A percentile compares a stretch with the other conserved stretches of the same genome.
Evolutionary conservation across 129 eudicot species (phyloP).

Genomic region (Flaveria ramosissima): DNA sequence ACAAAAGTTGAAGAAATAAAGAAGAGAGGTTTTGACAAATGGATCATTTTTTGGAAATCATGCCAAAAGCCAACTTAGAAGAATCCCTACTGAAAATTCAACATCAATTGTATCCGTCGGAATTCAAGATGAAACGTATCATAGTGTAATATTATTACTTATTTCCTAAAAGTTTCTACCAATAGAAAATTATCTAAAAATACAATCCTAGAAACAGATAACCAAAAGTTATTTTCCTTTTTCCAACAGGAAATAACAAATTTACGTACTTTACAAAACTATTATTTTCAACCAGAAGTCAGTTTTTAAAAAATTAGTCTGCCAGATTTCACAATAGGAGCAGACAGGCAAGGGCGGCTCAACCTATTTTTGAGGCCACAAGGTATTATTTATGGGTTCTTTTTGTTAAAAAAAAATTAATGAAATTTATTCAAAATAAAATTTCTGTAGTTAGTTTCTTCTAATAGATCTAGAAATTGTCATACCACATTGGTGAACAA

Average conservation of each 20-base stretch:
- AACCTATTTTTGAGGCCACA: too few relatives aligned
- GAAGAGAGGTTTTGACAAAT: background rate
- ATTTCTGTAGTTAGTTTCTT: too few relatives aligned
- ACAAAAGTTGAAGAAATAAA: background rate
- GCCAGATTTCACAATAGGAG: background rate
- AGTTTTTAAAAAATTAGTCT: background rate
- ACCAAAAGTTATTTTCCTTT: background rate
- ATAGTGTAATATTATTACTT: background rate
- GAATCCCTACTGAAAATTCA: constrained; percentile 2
- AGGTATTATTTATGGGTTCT: background rate
- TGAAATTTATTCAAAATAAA: too few relatives aligned
- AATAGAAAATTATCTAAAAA: background rate
- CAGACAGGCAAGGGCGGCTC: too few relatives aligned
- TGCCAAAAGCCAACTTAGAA: background rate
- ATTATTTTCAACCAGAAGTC: background rate
- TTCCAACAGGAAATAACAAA: background rate
- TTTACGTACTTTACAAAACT: background rate
- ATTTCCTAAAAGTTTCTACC: background rate
- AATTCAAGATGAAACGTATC: background rate
- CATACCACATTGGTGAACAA: too few relatives aligned
- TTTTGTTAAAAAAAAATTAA: too few relatives aligned
- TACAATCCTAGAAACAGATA: background rate
- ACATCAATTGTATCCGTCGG: background rate
- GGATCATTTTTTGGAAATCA: background rate
- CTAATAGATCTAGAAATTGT: too few relatives aligned